Conservation (phyloP, 2,329 filamentous ascomycete species). For the Nemania sp. region DNA sequence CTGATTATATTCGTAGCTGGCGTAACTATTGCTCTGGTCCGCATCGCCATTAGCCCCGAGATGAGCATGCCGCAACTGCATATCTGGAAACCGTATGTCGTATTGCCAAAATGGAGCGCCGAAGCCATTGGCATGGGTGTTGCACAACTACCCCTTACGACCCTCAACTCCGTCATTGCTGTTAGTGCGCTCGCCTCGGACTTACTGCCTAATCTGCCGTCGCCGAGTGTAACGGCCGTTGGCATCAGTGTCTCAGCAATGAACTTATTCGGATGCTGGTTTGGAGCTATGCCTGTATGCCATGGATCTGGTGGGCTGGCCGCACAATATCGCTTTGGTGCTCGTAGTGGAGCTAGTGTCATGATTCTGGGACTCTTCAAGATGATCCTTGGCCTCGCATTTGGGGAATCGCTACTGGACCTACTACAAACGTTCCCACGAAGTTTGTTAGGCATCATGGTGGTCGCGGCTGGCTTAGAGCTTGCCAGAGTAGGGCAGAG, state of each 20-base stretch:
- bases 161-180: constrained; percentile 91
- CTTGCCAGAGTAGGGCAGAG: constrained; percentile 86
- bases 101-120: constrained; percentile 59
- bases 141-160: constrained; percentile 90
- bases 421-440: constrained; percentile 80
- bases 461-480: constrained; percentile 89
- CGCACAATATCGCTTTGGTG: constrained; percentile 91
- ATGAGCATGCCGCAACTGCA: constrained; percentile 63
- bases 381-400: constrained; percentile 78
- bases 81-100: constrained; percentile 70
- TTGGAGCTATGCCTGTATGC: constrained; percentile 91
- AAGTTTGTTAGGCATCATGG: constrained; percentile 85
- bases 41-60: constrained; percentile 50
- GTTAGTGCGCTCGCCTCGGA: constrained; percentile 83
- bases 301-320: constrained; percentile 93
- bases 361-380: constrained; percentile 83
- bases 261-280: constrained; percentile 89
- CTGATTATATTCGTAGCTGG: constrained; percentile 77
- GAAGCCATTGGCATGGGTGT: constrained; percentile 71
- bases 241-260: constrained; percentile 85
- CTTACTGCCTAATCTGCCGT: constrained; percentile 75
- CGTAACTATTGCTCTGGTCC: constrained; percentile 70
- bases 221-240: constrained; percentile 79
- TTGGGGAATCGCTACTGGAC: constrained; percentile 78
- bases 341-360: constrained; percentile 85